Conservation (phyloP, 2,329 filamentous ascomycete genomes). For the Aspergillus proliferans region DNA sequence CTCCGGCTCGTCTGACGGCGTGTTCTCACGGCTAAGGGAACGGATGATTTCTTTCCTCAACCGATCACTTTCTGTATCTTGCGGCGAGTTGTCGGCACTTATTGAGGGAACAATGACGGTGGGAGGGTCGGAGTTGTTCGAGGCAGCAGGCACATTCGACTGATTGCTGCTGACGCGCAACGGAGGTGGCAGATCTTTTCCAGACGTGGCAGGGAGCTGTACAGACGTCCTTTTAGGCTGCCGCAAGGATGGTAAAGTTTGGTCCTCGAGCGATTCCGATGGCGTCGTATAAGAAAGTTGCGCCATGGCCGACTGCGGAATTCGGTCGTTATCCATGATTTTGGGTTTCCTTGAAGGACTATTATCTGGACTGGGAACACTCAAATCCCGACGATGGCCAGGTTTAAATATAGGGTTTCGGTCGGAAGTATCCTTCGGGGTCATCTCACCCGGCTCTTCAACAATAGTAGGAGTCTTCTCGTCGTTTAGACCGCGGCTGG, state of each 20-base stretch:
- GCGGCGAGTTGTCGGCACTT: slow-evolving; percentile 30
- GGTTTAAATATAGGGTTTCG: slow-evolving; percentile 40
- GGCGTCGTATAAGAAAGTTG: slow-evolving; percentile 37
- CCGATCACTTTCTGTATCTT: slow-evolving; percentile 39
- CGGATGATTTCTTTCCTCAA: slow-evolving; percentile 45
- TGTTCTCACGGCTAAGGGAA: slow-evolving; percentile 37
- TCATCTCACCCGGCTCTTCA: slow-evolving; percentile 44
- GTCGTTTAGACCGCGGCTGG: slow-evolving; percentile 32
- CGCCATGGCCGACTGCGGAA: slow-evolving; percentile 40
- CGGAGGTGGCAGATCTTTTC: slow-evolving; percentile 25
- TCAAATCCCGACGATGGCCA: slow-evolving; percentile 53
- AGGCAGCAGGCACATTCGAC: slow-evolving; percentile 10
- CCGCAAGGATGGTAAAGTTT: slow-evolving; percentile 4
- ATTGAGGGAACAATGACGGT: slow-evolving; percentile 29
- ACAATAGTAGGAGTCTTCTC: slow-evolving; percentile 49
- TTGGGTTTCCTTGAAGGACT: slow-evolving; percentile 57
- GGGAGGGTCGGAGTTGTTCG: slow-evolving; percentile 15
- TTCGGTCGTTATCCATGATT: slow-evolving; percentile 39
- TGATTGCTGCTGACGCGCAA: slow-evolving; percentile 23
- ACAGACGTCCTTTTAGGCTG: slow-evolving; percentile 3
- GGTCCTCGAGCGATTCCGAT: slow-evolving; percentile 16
- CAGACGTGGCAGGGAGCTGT: slow-evolving; percentile 5
- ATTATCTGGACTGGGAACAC: slow-evolving; percentile 53
- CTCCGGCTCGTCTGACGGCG: slow-evolving; percentile 24
- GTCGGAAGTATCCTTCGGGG: slow-evolving; percentile 17